Evolutionary conservation across 352 stramenopile species (phyloP).

Genomic region (Peronospora destructor): DNA sequence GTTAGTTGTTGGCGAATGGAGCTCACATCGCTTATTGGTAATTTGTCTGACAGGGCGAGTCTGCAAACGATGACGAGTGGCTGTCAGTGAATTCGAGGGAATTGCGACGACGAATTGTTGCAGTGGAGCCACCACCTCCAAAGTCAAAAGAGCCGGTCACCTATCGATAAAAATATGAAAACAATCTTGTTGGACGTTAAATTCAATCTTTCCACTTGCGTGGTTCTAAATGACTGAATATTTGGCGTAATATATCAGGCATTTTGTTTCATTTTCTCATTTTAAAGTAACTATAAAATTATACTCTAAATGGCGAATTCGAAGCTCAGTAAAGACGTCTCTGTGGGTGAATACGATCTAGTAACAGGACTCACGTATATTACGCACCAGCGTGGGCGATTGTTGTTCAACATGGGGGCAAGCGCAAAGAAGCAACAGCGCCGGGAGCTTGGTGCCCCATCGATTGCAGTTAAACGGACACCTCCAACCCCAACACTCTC

Average conservation of each 20-base stretch:
- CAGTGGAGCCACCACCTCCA: conserved; percentile 26
- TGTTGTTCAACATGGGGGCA: conserved; percentile 73
- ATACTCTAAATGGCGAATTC: background rate
- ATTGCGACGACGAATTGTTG: conserved; percentile 39
- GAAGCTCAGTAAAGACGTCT: conserved; percentile 36
- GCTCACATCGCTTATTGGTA: conserved; percentile 1
- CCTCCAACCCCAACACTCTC: conserved; percentile 5
- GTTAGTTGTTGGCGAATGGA: background rate
- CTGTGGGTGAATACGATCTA: conserved; percentile 52
- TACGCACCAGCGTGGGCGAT: conserved; percentile 57
- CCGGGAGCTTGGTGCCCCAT: no score
- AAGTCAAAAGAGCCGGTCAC: conserved; percentile 16
- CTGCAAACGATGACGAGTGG: conserved; percentile 65
- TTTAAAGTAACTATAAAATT: background rate
- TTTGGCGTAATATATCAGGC: background rate
- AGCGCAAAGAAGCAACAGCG: conserved; percentile 34
- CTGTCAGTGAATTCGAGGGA: conserved; percentile 42
- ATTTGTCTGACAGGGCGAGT: conserved; percentile 40
- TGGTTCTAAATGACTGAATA: no score
- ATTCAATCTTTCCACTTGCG: no score
- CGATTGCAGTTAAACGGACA: conserved; percentile 9
- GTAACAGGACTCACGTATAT: conserved; percentile 55
- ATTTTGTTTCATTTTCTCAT: background rate
- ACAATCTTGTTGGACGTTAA: background rate
- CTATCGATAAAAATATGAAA: background rate